phyloP scores from a whole-genome alignment of 805 yeast species.

The Candida patagonica region DNA sequence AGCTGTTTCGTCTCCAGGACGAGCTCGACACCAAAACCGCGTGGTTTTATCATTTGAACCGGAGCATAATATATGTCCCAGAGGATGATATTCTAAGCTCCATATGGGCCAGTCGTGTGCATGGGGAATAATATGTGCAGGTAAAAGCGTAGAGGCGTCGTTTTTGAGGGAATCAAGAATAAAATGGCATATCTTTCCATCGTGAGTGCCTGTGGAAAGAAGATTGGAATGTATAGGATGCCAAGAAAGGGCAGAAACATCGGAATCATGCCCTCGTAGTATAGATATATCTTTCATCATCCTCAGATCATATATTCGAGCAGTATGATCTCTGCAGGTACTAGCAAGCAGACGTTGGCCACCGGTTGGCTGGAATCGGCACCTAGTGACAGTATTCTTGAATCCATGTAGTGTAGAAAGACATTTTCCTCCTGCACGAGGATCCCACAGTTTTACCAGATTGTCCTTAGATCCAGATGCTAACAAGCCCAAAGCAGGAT shows the following conservation, averaged over 20 bases:
- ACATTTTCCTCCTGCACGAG: conserved; percentile 58
- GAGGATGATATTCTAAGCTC: conserved; percentile 84
- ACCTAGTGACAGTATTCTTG: conserved; percentile 85
- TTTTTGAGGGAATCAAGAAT: conserved; percentile 37
- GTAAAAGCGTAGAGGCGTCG: conserved; percentile 25
- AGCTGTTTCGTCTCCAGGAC: conserved; percentile 81
- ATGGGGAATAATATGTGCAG: conserved; percentile 52
- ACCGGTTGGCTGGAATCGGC: conserved; percentile 79
- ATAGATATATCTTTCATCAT: conserved; percentile 69
- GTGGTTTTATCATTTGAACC: conserved; percentile 93
- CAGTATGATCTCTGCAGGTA: conserved; percentile 80
- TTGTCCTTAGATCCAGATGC: conserved; percentile 96
- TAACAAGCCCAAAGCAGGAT: conserved; percentile 72
- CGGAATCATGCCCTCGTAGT: conserved; percentile 73
- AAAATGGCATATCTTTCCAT: conserved; percentile 79
- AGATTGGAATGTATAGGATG: conserved; percentile 79
- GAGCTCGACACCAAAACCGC: conserved; percentile 87
- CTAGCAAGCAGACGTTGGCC: conserved; percentile 68
- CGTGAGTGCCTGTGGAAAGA: conserved; percentile 78
- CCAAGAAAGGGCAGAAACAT: conserved; percentile 82
- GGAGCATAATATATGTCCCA: conserved; percentile 83
- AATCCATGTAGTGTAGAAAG: conserved; percentile 80
- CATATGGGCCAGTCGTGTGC: conserved; percentile 94
- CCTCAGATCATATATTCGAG: conserved; percentile 79
- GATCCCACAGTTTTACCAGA: conserved; percentile 91